Base-by-base conservation (phyloP, 169 alveolate species). In the Plasmodium yoelii region DNA sequence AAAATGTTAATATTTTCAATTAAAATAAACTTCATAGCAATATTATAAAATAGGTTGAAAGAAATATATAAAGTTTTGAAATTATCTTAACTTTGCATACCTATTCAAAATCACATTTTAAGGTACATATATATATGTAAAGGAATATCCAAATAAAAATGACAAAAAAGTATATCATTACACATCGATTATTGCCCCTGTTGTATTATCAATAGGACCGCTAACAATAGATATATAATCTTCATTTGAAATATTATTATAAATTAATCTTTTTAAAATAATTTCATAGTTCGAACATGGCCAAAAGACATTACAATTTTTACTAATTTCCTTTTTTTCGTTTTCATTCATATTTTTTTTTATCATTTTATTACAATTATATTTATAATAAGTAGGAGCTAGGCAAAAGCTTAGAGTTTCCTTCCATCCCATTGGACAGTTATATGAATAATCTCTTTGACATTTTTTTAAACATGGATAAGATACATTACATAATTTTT, bases 371-470 rank as follows among this genome's bases (percentile, higher is more conserved):
- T 86, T 64, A 22, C 91, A 86, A 47, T 28, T 47, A 68, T 69
- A 28, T 70, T 72, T 72, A 63, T 86, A 86, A 12, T 86, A 70
- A 15, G 46, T 28, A 15, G 91, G 91, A 1, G 91, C 91, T 53
- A 86, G 39, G 5, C 91, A 86, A 49, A 26, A 86, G 28, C 74
- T 60, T 24, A 86, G 19, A 19, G 91, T 86, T 70, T 86, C 91
- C 39, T 65, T 65, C 91, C 91, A 86, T 24, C 91, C 91, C 15
- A 86, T 86, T 15, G 91, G 91, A 34, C 91, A 86, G 46, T 46
- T 86, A n/a, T 42, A 86, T 7, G 91, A 86, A 63, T 86, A 86
- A 70, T 86, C 87, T 26, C 91, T 56, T 26, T 86, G 34, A 19
- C 91, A 86, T 46, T 60, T 61, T 72, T 70, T 49, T n/a, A 86